A percentile compares a stretch with the other conserved stretches of the same genome.
phyloP scores from a whole-genome alignment of 352 stramenopile species.

The Phytophthora pistaciae region DNA sequence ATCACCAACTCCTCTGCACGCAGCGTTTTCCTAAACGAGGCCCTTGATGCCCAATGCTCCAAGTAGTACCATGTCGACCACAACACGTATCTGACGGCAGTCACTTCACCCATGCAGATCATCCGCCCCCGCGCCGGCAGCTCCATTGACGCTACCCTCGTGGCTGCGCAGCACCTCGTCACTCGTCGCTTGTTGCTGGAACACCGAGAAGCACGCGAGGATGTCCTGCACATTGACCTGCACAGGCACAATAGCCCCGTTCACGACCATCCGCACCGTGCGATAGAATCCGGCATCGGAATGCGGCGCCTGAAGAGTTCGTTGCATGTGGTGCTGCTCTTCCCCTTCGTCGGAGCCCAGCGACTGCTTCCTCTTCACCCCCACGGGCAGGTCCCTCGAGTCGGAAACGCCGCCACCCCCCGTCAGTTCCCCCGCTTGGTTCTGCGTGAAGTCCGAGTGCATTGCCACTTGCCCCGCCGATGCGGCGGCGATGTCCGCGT shows the following conservation, averaged over 20 bases:
- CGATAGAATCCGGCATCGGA: conserved; percentile 52
- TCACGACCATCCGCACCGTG: conserved; percentile 77
- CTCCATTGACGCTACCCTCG: conserved; percentile 7
- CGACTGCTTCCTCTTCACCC: conserved; percentile 36
- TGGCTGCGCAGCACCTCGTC: conserved; percentile 8
- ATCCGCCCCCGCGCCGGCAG: background rate
- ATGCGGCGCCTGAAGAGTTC: conserved; percentile 19
- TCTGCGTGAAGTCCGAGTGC: conserved; percentile 20
- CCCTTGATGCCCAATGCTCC: background rate
- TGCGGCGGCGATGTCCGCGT: conserved; percentile 5
- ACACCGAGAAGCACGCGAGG: conserved; percentile 47
- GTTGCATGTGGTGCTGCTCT: conserved; percentile 19
- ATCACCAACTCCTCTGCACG: background rate
- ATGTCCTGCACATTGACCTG: conserved; percentile 80
- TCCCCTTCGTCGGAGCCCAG: conserved; percentile 17
- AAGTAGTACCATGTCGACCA: background rate
- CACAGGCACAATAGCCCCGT: conserved; percentile 71
- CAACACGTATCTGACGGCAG: background rate
- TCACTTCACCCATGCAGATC: conserved; percentile 14
- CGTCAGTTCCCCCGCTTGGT: conserved; percentile 19
- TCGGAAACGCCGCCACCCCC: background rate
- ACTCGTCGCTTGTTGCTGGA: conserved; percentile 28
- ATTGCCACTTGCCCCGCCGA: conserved; percentile 1
- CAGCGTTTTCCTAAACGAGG: too few species aligned
- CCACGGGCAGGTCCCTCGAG: background rate